A percentile compares a stretch with the other conserved stretches of the same genome.
phyloP scores from a whole-genome alignment of 306 rosid genomes.

The Acacia crassicarpa region DNA sequence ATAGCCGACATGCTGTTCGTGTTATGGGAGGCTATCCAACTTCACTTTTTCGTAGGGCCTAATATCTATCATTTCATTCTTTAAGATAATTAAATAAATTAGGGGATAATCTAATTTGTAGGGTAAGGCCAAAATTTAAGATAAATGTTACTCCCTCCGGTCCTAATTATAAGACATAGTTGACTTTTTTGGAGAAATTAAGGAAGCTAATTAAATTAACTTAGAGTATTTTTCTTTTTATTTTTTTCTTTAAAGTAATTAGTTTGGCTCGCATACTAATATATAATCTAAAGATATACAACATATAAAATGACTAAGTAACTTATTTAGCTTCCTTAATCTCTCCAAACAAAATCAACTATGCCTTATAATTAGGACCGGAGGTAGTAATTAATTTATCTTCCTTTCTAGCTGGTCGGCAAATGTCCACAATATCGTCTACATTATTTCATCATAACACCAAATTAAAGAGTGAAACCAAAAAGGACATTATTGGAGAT shows the following conservation, averaged over 20 bases:
- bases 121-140: background rate
- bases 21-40: background rate
- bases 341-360: no score
- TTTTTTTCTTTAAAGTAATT: no score
- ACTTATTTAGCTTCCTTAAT: no score
- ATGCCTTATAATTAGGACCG: no score
- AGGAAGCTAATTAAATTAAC: no score
- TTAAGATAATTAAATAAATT: background rate
- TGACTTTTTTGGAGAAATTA: no score
- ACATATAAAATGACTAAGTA: no score
- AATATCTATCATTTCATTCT: background rate
- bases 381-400: background rate
- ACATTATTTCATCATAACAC: background rate
- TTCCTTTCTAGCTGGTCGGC: background rate
- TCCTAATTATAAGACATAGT: no score
- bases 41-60: background rate
- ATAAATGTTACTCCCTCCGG: no score
- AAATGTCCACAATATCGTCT: background rate
- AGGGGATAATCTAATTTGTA: background rate
- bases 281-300: no score
- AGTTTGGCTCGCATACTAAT: no score
- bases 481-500: conserved; percentile 18
- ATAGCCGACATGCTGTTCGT: background rate
- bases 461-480: background rate
- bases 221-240: no score